Conservation (phyloP, 495 filamentous ascomycete genomes). For the Achaetomiella virescens region DNA sequence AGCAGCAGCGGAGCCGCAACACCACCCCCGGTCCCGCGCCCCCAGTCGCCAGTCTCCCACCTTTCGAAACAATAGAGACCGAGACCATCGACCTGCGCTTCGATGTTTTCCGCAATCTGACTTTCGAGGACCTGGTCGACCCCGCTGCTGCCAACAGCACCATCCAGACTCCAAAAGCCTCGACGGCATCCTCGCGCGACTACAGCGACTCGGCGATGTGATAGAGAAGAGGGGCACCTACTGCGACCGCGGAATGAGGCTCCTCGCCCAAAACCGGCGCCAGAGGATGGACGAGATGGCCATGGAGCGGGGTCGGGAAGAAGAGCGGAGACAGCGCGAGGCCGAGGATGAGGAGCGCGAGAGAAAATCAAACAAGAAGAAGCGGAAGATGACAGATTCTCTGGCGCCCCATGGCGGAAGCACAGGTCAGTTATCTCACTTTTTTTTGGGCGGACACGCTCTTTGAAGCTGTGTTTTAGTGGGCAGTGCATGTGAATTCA, state of each 20-base stretch:
- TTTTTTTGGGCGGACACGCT: conserved; percentile 1
- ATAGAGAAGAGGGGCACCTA: conserved; percentile 56
- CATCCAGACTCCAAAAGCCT: conserved; percentile 69
- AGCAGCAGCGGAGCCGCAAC: conserved; percentile 69
- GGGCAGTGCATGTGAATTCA: background rate
- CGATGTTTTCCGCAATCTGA: conserved; percentile 46
- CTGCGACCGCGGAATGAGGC: conserved; percentile 68
- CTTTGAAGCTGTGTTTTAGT: background rate
- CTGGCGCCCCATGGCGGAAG: conserved; percentile 62
- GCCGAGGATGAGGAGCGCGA: conserved; percentile 44
- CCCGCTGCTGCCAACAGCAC: conserved; percentile 50
- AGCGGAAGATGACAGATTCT: conserved; percentile 46
- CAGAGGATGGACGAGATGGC: conserved; percentile 46
- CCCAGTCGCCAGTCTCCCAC: conserved; percentile 42
- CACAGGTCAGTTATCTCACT: conserved; percentile 49
- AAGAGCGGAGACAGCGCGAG: conserved; percentile 34
- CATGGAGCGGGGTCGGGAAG: conserved; percentile 35
- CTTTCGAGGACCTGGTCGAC: conserved; percentile 70
- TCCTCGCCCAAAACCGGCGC: conserved; percentile 59
- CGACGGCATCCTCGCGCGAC: conserved; percentile 58
- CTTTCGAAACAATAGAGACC: conserved; percentile 54
- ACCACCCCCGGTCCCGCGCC: conserved; percentile 68
- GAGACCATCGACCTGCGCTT: conserved; percentile 56
- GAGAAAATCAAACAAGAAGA: conserved; percentile 51
- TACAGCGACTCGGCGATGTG: conserved; percentile 58